A percentile compares a stretch with the other conserved stretches of the same genome.
These are phyloP conservation scores for Fraxinus platypoda DNA, from an alignment of 305 asterid species.

Conservation along the genomic window DNA sequence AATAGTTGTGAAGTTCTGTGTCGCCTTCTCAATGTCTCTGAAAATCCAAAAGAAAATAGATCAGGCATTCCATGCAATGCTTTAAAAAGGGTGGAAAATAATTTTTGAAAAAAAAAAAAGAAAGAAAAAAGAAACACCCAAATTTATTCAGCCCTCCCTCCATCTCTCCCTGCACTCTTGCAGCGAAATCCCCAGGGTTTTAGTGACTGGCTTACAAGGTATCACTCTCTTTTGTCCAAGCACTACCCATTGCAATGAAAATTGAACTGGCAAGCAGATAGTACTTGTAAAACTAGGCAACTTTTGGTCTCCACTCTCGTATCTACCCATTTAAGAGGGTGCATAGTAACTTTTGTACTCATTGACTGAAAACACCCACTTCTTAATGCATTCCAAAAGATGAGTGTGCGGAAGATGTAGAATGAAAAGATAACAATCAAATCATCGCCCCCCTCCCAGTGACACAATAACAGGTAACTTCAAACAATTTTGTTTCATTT, in stretches of 20 bases:
- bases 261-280: neutral
- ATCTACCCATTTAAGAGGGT: neutral
- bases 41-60: neutral
- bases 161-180: neutral
- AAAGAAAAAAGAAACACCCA: neutral
- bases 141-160: neutral
- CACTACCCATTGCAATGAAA: neutral
- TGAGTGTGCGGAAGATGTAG: neutral
- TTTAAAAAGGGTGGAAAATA: neutral
- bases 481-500: neutral
- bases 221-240: neutral
- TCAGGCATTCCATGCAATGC: neutral
- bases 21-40: conserved; percentile 95
- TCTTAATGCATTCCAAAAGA: neutral
- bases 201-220: neutral
- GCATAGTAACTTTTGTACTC: neutral
- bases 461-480: neutral
- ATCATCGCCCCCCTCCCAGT: neutral
- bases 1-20: conserved; percentile 76
- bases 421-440: neutral
- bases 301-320: neutral
- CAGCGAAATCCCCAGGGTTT: neutral
- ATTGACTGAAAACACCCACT: neutral
- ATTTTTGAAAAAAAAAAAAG: neutral
- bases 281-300: neutral